Conservation (phyloP, 2,329 filamentous ascomycete species). For the Fusarium incarnatum region DNA sequence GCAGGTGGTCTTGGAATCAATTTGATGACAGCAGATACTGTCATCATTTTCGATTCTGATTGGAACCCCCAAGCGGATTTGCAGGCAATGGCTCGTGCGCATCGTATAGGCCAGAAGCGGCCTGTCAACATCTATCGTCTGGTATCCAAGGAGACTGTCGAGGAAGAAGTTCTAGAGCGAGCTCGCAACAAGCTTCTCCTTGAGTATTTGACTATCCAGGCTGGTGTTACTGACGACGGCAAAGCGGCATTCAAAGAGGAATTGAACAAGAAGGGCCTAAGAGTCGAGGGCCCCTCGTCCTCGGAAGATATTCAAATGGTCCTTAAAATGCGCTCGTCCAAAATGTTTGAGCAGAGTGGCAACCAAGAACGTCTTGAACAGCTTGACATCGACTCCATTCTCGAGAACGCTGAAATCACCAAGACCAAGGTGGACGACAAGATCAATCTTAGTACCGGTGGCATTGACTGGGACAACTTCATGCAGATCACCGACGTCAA, state of each 20-base stretch:
- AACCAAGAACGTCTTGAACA: constrained; percentile 98
- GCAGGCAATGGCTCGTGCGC: constrained; percentile 97
- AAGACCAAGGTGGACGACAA: constrained; percentile 96
- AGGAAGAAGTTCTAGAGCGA: constrained; percentile 96
- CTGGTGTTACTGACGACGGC: constrained; percentile 95
- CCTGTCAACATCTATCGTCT: constrained; percentile 96
- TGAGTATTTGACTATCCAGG: constrained; percentile 96
- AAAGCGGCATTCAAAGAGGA: constrained; percentile 81
- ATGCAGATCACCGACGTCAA: constrained; percentile 99
- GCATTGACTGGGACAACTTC: constrained; percentile 87
- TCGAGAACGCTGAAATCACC: constrained; percentile 96
- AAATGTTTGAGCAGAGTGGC: constrained; percentile 97
- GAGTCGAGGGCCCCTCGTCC: constrained; percentile 84
- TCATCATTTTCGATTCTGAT: constrained; percentile 97
- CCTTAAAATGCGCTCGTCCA: constrained; percentile 96
- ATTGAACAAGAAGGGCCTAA: constrained; percentile 80
- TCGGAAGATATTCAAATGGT: constrained; percentile 97
- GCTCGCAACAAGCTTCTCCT: constrained; percentile 97
- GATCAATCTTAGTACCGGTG: constrained; percentile 90
- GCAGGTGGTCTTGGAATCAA: constrained; percentile 99
- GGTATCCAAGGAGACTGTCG: constrained; percentile 97
- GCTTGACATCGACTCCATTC: constrained; percentile 95
- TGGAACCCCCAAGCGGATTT: constrained; percentile 99
- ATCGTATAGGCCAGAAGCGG: constrained; percentile 95
- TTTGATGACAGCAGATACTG: constrained; percentile 97